Base-by-base conservation (phyloP, 768 basidiomycete genomes). In the Hericium coralloides region DNA sequence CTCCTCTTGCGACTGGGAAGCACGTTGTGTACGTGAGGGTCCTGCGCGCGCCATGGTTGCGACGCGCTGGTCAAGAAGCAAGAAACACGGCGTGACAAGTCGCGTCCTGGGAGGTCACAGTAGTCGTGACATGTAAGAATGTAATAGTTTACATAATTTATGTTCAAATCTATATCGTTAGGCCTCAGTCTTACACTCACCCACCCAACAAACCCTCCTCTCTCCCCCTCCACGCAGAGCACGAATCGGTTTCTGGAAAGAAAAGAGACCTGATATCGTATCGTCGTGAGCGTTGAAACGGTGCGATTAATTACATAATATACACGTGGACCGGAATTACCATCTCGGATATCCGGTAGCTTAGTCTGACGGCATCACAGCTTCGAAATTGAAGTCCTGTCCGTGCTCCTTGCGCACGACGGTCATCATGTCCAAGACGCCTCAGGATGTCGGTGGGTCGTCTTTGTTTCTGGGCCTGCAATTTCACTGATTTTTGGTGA, bases 1-100 rank as follows among this genome's bases (percentile, higher is more conserved):
- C 52, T 74, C 74, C 23, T 67, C 60, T 45, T 69, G 74, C 59
- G 64, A 66, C 5, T 31, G 31, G 31, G 31, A 31, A 31, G 69
- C 65, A 38, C 71, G 72, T 64, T 68, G 79, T 18, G 78, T 75
- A 56, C 76, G 66, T 18, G 59, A 64, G 14, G 70, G 70, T 12
- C 67, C 69, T 47, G 69, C 68, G 18, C 70, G 67, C 10, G 71
- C 57, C 71, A 74, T 73, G 5, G 26, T 59, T 7, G 41, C 49
- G 53, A 45, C 39, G 26, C 22, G 20, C 43, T 45, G 53, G 43
- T 36, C n/a, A 38, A 31, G 36, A 38, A 23, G 8, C 38, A 52
- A 36, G 12, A 47, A 22, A 17, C 20, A 41, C 12, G 5, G 25
- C 25, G 41, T 45, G 43, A 45, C 43, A 2, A 17, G 43, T 45